Percentiles rank a stretch among this genome's conserved stretches.
Conservation (phyloP, 805 yeast genomes). For the Schwanniomyces occidentalis region DNA sequence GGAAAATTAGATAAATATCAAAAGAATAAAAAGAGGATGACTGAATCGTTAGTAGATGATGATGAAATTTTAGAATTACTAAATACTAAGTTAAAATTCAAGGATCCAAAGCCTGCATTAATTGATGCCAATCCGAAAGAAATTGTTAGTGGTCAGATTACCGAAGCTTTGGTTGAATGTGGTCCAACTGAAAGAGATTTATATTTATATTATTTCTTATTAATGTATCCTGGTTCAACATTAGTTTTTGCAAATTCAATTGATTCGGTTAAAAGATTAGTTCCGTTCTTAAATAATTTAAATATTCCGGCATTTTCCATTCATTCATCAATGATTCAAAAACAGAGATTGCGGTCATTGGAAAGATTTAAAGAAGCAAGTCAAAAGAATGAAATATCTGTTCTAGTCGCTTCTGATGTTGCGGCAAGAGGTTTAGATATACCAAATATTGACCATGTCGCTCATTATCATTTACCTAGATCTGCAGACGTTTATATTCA, state of each 20-base stretch:
- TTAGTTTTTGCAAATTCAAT: constrained; percentile 94
- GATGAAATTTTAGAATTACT: constrained; percentile 68
- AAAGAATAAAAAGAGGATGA: constrained; percentile 21
- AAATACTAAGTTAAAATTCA: constrained; percentile 69
- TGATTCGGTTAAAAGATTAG: constrained; percentile 86
- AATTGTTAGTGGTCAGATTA: constrained; percentile 68
- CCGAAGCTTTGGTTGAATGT: constrained; percentile 90
- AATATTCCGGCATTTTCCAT: constrained; percentile 71
- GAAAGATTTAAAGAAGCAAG: constrained; percentile 72
- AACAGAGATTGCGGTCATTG: constrained; percentile 81
- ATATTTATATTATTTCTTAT: constrained; percentile 80
- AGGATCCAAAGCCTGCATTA: constrained; percentile 61
- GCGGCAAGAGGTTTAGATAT: constrained; percentile 98
- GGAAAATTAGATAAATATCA: constrained; percentile 58
- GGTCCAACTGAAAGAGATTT: constrained; percentile 87
- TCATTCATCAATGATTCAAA: constrained; percentile 94
- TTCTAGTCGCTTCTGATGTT: constrained; percentile 91
- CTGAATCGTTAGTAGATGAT: constrained; percentile 36
- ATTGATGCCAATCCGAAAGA: constrained; percentile 88
- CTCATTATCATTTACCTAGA: constrained; percentile 93
- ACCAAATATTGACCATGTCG: constrained; percentile 86
- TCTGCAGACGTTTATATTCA: constrained; percentile 94
- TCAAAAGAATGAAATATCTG: constrained; percentile 50
- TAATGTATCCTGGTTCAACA: constrained; percentile 85
- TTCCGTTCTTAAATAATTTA: constrained; percentile 70